Evolutionary conservation across 495 filamentous ascomycete genomes (phyloP), one percentile per base, ranked within the genome.

Genomic region (Penicillium nucicola): DNA sequence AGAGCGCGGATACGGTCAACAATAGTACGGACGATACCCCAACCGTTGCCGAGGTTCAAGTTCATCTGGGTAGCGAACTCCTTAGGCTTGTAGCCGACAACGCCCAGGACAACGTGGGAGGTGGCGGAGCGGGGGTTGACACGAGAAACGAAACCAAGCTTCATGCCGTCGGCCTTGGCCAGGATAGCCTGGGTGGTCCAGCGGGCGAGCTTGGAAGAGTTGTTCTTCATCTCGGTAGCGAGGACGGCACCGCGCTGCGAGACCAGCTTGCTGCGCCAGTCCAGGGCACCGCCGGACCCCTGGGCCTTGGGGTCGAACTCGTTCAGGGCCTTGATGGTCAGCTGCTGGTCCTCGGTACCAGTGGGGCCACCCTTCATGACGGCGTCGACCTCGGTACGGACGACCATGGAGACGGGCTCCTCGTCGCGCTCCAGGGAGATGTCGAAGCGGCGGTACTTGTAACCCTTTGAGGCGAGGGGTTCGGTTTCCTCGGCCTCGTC

Each of bases 221-320:
- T 98, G 81, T 98, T 98, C 85, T 98, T 98, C 93, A 98, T 98
- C 64, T 77, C 93, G n/a, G 93, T 98, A 15, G 93, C 93, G 13
- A 98, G 87, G 25, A 97, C 92, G 22, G 93, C 93, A 78, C 93
- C 93, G 50, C 93, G 84, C 76, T 96, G 90, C 52, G 86, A 88
- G 46, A 84, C 85, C 41, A 98, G 83, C 81, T 97, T 98, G 50
- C 82, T 83, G 63, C 92, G 83, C 93, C 93, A 98, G 79, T 98
- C 92, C 22, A 97, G 77, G 35, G 93, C 95, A 48, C 90, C 89
- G 54, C 93, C 92, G 55, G 87, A 87, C 46, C 93, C 93, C 62
- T 93, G 92, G 9, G 95, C 93, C 75, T 96, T 96, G 80, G 80
- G 87, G 73, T 98, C 93, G 69, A 97, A 98, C 77, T 98, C 93